Base-by-base conservation (phyloP, 352 stramenopile genomes). In the Phytophthora agathidicida region DNA sequence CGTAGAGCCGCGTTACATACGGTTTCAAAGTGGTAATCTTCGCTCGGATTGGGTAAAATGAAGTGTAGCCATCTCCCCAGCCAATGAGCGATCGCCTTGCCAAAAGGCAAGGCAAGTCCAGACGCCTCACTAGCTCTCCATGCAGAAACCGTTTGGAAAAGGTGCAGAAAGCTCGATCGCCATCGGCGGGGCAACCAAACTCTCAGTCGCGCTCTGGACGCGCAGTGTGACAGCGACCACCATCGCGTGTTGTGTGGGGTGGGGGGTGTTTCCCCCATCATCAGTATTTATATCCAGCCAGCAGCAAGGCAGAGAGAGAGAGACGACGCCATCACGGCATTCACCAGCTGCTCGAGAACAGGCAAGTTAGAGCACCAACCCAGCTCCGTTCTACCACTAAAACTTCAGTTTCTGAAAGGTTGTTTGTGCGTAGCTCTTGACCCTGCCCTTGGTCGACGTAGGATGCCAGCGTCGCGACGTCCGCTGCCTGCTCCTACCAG, bases 111-210 rank as follows among this genome's bases (percentile, higher is more conserved):
- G 37, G 20, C 22, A 51, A 65, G 60, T 74, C 65, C 38, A 38
- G 48, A 74, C 50, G 49, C 50, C 30, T 74, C 65, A 71, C 31
- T 33, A n/a, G 42, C 44, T 55, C 54, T 60, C 43, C 52, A 59
- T 61, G 52, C 36, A 55, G 61, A 77, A 77, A 71, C 35, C 60
- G 44, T 54, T 70, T 69, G 64, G 68, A 77, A 80, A 79, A 76
- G 44, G 66, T 53, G 47, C 62, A 65, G 70, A 79, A 75, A 79
- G 45, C 62, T 43, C 49, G 33, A 20, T 39, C 27, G 19, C 33
- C 19, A 23, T 37, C 17, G 33, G 46, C 13, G 22, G 22, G 19
- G 17, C 41, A 36, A n/a, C 22, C 19, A 41, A 13, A 8, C 17
- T 7, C 28, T 52, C 31, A 31, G 30, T 42, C 31, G 36, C 49